Conservation (phyloP, 441 rosid species). For the Euphorbia celastroides region DNA sequence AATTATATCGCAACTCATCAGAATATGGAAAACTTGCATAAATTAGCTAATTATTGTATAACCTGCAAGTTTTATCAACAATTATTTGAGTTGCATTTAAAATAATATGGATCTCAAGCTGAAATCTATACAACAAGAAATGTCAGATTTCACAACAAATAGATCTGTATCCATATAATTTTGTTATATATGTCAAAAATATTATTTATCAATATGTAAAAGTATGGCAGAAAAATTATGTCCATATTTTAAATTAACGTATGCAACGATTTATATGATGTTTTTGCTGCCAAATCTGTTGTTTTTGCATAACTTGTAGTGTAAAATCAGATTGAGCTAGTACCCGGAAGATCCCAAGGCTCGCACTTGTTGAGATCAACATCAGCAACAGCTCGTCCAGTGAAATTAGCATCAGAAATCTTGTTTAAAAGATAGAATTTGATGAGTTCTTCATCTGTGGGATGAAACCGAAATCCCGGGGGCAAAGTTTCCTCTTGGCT, state of each 20-base stretch:
- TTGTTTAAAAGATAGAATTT: constrained; percentile 63
- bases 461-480: constrained; percentile 94
- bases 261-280: no score
- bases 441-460: constrained; percentile 93
- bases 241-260: no score
- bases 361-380: constrained; percentile 94
- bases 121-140: background rate
- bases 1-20: background rate
- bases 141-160: background rate
- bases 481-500: constrained; percentile 57
- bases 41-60: background rate
- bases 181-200: no score
- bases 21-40: background rate
- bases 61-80: background rate
- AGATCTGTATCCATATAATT: background rate
- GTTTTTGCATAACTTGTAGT: background rate
- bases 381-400: constrained; percentile 66
- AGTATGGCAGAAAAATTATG: background rate
- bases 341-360: constrained; percentile 97
- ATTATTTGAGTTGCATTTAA: no score
- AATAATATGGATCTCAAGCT: background rate
- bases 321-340: background rate
- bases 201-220: background rate
- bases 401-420: constrained; percentile 55
- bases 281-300: background rate